A percentile compares a stretch with the other conserved stretches of the same genome.
phyloP scores from a whole-genome alignment of 2,329 filamentous ascomycete species.

The Botrytis cinerea region DNA sequence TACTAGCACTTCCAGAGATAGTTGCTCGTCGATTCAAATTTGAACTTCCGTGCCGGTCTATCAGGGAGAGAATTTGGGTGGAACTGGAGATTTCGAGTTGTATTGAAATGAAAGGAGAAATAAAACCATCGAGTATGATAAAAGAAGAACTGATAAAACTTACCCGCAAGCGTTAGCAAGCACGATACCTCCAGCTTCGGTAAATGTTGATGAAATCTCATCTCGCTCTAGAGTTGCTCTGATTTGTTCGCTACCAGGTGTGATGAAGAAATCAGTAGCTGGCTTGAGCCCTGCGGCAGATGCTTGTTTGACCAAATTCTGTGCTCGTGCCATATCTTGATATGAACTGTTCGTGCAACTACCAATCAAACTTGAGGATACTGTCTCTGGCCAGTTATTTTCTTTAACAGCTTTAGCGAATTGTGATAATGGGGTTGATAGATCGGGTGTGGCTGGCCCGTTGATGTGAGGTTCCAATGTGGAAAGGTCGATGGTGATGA shows the following conservation, averaged over 20 bases:
- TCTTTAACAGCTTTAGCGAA: constrained; percentile 83
- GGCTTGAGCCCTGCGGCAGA: constrained; percentile 86
- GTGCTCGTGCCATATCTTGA: constrained; percentile 95
- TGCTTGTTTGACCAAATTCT: constrained; percentile 90
- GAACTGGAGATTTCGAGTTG: not conserved
- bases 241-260: constrained; percentile 95
- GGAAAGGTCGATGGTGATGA: constrained; percentile 88
- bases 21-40: not conserved
- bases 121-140: not conserved
- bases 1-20: not conserved
- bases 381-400: constrained; percentile 86
- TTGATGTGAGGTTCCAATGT: constrained; percentile 94
- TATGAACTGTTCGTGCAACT: constrained; percentile 99
- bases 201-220: constrained; percentile 81
- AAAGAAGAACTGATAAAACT: constrained; percentile 1
- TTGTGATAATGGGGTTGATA: constrained; percentile 86
- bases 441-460: constrained; percentile 92
- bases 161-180: constrained; percentile 88
- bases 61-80: not conserved
- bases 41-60: not conserved
- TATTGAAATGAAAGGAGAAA: not conserved
- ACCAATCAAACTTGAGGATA: constrained; percentile 92
- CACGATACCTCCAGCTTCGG: constrained; percentile 81
- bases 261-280: constrained; percentile 90
- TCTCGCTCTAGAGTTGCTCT: constrained; percentile 90